A percentile compares a stretch with the other conserved stretches of the same genome.
Evolutionary conservation across 1,284 basidiomycete species (phyloP).

Genomic region (Moesziomyces sp.): DNA sequence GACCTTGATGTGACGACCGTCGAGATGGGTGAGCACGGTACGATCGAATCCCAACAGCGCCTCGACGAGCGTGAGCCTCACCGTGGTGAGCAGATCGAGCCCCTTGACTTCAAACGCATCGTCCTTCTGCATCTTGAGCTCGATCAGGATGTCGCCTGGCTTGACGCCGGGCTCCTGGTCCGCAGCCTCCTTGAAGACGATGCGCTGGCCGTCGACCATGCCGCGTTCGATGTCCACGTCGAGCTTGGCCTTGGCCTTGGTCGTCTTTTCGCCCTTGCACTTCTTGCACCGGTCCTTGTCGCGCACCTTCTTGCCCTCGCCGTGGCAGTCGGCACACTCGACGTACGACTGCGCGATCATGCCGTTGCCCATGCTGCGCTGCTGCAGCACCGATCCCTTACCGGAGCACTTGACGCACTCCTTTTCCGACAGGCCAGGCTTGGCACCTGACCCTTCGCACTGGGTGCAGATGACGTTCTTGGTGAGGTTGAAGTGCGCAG

Average conservation of each 20-base stretch:
- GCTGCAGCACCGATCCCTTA: slow-evolving; percentile 78
- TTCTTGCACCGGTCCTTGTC: slow-evolving; percentile 97
- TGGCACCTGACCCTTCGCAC: slow-evolving; percentile 89
- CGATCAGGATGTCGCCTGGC: slow-evolving; percentile 77
- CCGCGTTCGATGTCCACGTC: slow-evolving; percentile 79
- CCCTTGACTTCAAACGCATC: slow-evolving; percentile 83
- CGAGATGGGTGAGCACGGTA: slow-evolving; percentile 64
- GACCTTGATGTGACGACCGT: slow-evolving; percentile 60
- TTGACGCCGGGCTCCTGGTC: slow-evolving; percentile 71
- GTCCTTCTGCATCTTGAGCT: slow-evolving; percentile 78
- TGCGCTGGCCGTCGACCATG: slow-evolving; percentile 84
- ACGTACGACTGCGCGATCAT: slow-evolving; percentile 71
- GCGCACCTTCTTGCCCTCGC: slow-evolving; percentile 80
- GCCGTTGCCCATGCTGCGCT: slow-evolving; percentile 53
- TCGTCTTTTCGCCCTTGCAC: slow-evolving; percentile 87
- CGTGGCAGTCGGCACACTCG: slow-evolving; percentile 82
- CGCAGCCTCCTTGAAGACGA: slow-evolving; percentile 87
- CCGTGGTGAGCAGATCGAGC: slow-evolving; percentile 79
- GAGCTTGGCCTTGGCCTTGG: slow-evolving; percentile 81
- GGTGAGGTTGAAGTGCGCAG: slow-evolving; percentile 87
- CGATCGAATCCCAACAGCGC: slow-evolving; percentile 60
- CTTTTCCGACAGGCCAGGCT: slow-evolving; percentile 81
- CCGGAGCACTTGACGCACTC: slow-evolving; percentile 85
- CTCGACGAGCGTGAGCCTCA: slow-evolving; percentile 67
- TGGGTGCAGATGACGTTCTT: slow-evolving; percentile 81